Base-by-base conservation (phyloP, 192 early-diverging fungal species). In the Paraglomus occultum region DNA sequence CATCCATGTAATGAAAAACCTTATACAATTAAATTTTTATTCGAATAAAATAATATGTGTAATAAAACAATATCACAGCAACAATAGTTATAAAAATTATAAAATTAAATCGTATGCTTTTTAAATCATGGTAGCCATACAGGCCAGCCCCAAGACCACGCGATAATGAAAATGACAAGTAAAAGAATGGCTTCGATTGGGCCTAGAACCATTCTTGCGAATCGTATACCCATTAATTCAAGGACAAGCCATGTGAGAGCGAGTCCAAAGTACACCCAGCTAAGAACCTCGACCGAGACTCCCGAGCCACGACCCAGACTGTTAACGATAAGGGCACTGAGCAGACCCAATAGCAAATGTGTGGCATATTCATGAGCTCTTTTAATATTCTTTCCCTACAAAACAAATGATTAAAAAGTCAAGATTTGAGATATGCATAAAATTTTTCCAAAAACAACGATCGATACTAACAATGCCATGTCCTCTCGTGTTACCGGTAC, bases 291-390 rank as follows among this genome's bases (percentile, higher is more conserved):
- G 3, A 73, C 79, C 9, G 74, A 71, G 47, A 39, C 18, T 10
- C 50, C 70, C 44, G 74, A 68, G 31, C 71, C 76, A 63, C 76
- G 65, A 45, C 66, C 76, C 48, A 80, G 68, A 17, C 71, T 73
- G 40, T 80, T 80, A 11, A 80, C 11, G 12, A 60, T 51, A 31
- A 80, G 53, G 0, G 75, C 73, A 0, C 71, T 48, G 14, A 78
- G 66, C 14, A 80, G 42, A 46, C 77, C 61, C 20, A 78, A 54
- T 8, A 78, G 51, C 10, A 73, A 51, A 67, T 80, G 76, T 51
- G 76, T 66, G 17, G 75, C 23, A n/a, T 78, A 14, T 22, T 66
- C 54, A 45, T 74, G 46, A 14, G 46, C 62, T 17, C 62, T 31
- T 31, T 31, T 31, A 3, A 31, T 31, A 3, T 31, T 31, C 31